Evolutionary conservation across 345 rosid genomes (phyloP), one percentile per base, ranked within the genome.

Genomic region (Brassica cretica): DNA sequence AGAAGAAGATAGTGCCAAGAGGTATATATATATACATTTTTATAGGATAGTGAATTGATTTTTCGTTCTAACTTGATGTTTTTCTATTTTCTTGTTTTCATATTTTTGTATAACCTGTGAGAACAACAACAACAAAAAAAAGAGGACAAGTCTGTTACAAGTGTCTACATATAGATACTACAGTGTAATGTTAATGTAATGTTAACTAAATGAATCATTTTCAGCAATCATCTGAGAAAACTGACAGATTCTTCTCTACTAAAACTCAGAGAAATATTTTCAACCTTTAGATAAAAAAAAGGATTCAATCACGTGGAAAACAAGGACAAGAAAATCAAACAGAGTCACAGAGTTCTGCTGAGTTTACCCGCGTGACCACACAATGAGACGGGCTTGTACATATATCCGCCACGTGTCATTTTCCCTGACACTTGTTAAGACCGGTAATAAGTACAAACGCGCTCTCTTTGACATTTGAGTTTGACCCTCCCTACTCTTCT

Each of bases 301-400:
- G 64, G 15, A 25, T 15, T 4, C 30, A 59, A 41, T 51, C 76
- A 78, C 76, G 81, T 78, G 68, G 27, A 56, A 78, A 71, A 72
- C 68, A 78, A 59, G 5, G 64, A 37, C 60, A 64, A 35, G 1
- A 56, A 27, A 19, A 29, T 2, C 27, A 49, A 41, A 65, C 27
- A 2, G 68, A 27, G 30, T 15, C 5, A 21, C 27, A 5, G 12
- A 64, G 66, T 37, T 56, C 24, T 14, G 62, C 24, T 24, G 69
- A 16, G 60, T 10, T 39, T n/a, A 30, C 66, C 37, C 76, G 60
- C 18, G 76, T 78, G 68, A 10, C 74, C 78, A 49, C 82, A 78
- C n/a, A 24, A 33, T 21, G 14, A 66, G 69, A 59, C 32, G 10
- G 8, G 51, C 61, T 12, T 41, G 21, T 19, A 30, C 41, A 30